Evolutionary conservation across 2,329 filamentous ascomycete genomes (phyloP).

Genomic region (Claviceps quebecensis): DNA sequence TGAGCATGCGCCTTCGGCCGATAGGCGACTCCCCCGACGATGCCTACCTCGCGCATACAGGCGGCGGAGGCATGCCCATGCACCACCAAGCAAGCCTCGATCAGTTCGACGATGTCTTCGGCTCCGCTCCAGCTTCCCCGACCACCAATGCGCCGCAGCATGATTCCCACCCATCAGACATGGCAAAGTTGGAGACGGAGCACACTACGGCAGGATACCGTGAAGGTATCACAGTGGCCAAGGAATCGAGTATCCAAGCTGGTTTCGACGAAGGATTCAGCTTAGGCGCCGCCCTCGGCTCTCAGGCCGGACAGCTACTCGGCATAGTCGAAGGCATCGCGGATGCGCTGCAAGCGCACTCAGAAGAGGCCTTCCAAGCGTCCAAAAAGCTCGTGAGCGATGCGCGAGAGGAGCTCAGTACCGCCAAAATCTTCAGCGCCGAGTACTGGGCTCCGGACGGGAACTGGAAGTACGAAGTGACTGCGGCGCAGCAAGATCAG

Average conservation of each 20-base stretch:
- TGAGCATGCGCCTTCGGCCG: constrained; percentile 22
- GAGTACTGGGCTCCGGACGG: constrained; percentile 59
- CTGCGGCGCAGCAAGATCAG: constrained; percentile 17
- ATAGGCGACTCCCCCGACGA: constrained; percentile 17
- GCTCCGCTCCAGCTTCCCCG: constrained; percentile 14
- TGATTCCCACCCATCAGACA: constrained; percentile 42
- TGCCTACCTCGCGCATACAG: constrained; percentile 10
- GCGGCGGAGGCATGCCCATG: constrained; percentile 1
- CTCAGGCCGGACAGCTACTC: constrained; percentile 58
- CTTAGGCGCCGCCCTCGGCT: constrained; percentile 68
- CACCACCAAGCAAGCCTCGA: constrained; percentile 6
- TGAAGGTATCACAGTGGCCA: constrained; percentile 67
- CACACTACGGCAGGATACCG: constrained; percentile 82
- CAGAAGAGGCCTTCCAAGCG: constrained; percentile 11
- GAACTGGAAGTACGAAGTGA: constrained; percentile 52
- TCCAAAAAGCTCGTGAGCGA: constrained; percentile 24
- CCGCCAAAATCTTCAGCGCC: constrained; percentile 47
- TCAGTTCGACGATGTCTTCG: constrained; percentile 24
- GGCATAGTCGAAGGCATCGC: constrained; percentile 64
- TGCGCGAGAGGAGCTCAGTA: constrained; percentile 45
- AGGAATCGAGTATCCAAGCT: constrained; percentile 61
- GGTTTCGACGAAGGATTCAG: constrained; percentile 89
- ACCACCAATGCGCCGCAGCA: constrained; percentile 7
- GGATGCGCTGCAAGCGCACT: constrained; percentile 26
- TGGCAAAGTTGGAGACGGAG: constrained; percentile 58